A percentile compares a stretch with the other conserved stretches of the same genome.
phyloP scores from a whole-genome alignment of 352 stramenopile species.

The Pythium scleroteichum region DNA sequence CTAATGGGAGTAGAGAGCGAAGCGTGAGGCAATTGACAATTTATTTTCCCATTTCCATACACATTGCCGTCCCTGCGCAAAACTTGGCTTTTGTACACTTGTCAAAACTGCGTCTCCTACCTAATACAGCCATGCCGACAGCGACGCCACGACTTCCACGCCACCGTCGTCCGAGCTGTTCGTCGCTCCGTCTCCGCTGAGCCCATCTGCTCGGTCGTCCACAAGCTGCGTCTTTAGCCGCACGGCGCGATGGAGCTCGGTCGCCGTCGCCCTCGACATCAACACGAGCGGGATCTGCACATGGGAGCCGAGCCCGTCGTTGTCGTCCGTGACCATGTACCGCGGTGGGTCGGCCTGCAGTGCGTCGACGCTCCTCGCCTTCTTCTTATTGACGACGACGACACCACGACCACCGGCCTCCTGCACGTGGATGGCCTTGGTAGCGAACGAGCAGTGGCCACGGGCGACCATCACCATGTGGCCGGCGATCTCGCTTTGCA shows the following conservation, averaged over 20 bases:
- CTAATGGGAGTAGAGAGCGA: conserved; percentile 17
- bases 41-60: conserved; percentile 10
- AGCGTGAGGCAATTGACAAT: conserved; percentile 2
- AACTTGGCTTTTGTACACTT: conserved; percentile 14
- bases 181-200: background rate
- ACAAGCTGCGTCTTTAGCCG: conserved; percentile 20
- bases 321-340: conserved; percentile 71
- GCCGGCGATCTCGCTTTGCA: conserved; percentile 35
- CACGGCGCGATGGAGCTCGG: conserved; percentile 43
- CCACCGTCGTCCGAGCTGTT: background rate
- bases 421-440: conserved; percentile 74
- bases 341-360: conserved; percentile 44
- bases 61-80: conserved; percentile 9
- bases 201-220: background rate
- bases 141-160: conserved; percentile 37
- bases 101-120: conserved; percentile 15
- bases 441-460: conserved; percentile 74
- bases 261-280: conserved; percentile 52
- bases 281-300: conserved; percentile 76
- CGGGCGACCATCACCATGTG: conserved; percentile 70
- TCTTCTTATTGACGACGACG: conserved; percentile 75
- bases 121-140: conserved; percentile 71
- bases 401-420: conserved; percentile 52
- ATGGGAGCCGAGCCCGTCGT: conserved; percentile 34
- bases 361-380: conserved; percentile 16